Evolutionary conservation across 257 asterid genomes (phyloP).

Genomic region (Solanum ossicruentum): DNA sequence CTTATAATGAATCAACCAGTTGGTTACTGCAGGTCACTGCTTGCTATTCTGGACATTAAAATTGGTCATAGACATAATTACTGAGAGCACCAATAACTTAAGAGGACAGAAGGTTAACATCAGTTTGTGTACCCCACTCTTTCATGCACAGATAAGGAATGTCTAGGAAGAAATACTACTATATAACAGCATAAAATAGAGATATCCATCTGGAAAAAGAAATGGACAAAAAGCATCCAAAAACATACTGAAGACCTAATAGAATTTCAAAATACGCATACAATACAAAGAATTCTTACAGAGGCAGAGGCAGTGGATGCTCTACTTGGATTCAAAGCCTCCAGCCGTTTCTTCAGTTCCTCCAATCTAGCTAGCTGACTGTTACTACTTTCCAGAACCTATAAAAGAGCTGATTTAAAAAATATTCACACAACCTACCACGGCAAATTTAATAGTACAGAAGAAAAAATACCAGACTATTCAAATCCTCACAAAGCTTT

Average conservation of each 20-base stretch:
- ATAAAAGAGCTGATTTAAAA: constrained; percentile 7
- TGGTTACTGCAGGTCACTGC: not conserved
- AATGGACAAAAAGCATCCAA: not conserved
- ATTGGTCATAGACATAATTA: not conserved
- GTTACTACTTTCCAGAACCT: constrained; percentile 86
- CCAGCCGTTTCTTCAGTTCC: constrained; percentile 85
- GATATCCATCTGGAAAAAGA: not conserved
- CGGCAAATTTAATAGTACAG: not conserved
- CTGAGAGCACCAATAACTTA: not conserved
- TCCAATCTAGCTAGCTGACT: constrained; percentile 72
- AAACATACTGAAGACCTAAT: not conserved
- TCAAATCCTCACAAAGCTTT: constrained; percentile 67
- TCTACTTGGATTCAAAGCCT: constrained; percentile 79
- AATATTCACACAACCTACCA: not conserved
- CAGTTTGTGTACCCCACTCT: not conserved
- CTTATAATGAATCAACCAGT: not conserved
- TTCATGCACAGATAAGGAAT: not conserved
- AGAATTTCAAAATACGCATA: not conserved
- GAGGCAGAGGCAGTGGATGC: constrained; percentile 25
- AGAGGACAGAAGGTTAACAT: not conserved
- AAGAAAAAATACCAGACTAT: constrained; percentile 37
- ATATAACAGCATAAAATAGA: not conserved
- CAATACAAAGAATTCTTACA: constrained; percentile 26
- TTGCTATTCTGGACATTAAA: not conserved
- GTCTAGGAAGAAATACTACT: not conserved